A percentile compares a stretch with the other conserved stretches of the same genome.
These are phyloP conservation scores for Botrytis galanthina DNA, from an alignment of 2,329 filamentous ascomycete species.

Conservation along the genomic window DNA sequence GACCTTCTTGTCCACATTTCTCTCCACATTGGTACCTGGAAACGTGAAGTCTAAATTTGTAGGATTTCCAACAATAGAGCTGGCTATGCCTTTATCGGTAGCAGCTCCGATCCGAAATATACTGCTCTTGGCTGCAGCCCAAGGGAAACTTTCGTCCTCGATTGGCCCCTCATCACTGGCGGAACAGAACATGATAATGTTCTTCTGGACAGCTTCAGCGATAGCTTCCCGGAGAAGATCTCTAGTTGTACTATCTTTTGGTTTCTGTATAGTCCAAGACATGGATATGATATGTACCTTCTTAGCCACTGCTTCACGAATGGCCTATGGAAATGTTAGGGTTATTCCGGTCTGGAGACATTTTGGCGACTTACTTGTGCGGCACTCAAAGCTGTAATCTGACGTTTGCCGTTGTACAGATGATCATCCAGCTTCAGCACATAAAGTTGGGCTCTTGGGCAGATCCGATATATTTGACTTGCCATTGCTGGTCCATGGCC, in stretches of 20 bases:
- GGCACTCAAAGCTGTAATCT: not conserved
- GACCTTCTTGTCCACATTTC: no score
- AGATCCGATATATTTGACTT: not conserved
- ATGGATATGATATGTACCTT: not conserved
- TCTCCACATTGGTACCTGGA: no score
- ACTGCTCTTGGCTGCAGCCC: no score
- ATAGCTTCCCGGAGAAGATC: fast-evolving
- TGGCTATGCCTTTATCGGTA: not conserved
- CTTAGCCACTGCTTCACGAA: not conserved
- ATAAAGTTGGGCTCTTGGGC: not conserved
- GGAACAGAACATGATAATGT: not conserved
- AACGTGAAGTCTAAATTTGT: no score
- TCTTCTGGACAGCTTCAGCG: not conserved
- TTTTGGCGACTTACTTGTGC: no score
- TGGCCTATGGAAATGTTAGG: not conserved
- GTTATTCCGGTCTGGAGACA: no score
- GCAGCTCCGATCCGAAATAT: not conserved
- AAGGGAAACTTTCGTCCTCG: no score
- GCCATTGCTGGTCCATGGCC: not conserved
- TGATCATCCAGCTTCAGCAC: not conserved
- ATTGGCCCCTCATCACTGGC: not conserved
- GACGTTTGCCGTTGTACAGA: not conserved
- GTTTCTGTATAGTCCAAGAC: not conserved
- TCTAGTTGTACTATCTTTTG: not conserved
- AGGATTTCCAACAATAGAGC: no score